Conservation (phyloP, 2,329 filamentous ascomycete genomes). For the Shiraia bambusicola region DNA sequence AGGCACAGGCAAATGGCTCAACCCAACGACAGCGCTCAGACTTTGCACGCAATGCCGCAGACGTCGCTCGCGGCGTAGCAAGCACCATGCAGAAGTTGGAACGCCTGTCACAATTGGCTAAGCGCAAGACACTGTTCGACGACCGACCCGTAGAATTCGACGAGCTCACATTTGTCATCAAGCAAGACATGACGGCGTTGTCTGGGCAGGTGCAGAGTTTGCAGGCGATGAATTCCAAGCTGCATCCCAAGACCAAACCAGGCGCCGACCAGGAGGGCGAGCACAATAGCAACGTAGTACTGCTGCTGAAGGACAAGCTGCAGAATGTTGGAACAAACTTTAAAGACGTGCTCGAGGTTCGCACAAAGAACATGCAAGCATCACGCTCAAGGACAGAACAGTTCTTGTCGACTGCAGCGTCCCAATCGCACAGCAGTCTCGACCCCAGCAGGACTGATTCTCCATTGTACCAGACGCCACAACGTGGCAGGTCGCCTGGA, state of each 20-base stretch:
- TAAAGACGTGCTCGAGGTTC: conserved; percentile 93
- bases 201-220: conserved; percentile 86
- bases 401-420: conserved; percentile 87
- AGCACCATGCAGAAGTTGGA: conserved; percentile 94
- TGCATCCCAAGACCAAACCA: conserved; percentile 64
- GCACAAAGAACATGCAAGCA: conserved; percentile 97
- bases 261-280: conserved; percentile 76
- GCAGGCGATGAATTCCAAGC: conserved; percentile 74
- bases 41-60: conserved; percentile 87
- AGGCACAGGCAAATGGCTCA: conserved; percentile 57
- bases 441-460: conserved; percentile 73
- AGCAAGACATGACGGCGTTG: conserved; percentile 83
- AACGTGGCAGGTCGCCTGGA: conserved; percentile 59
- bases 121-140: conserved; percentile 94
- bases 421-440: conserved; percentile 64
- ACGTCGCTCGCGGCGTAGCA: conserved; percentile 88
- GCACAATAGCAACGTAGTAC: conserved; percentile 96
- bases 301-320: conserved; percentile 85
- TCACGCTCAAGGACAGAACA: conserved; percentile 91
- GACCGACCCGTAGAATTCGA: conserved; percentile 96
- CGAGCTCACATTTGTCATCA: conserved; percentile 95
- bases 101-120: conserved; percentile 90
- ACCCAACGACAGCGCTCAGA: conserved; percentile 66
- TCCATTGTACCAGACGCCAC: conserved; percentile 81
- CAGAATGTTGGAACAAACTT: conserved; percentile 93